Evolutionary conservation across 148 eudicot genomes (phyloP).

Genomic region (Persicaria tinctoria): DNA sequence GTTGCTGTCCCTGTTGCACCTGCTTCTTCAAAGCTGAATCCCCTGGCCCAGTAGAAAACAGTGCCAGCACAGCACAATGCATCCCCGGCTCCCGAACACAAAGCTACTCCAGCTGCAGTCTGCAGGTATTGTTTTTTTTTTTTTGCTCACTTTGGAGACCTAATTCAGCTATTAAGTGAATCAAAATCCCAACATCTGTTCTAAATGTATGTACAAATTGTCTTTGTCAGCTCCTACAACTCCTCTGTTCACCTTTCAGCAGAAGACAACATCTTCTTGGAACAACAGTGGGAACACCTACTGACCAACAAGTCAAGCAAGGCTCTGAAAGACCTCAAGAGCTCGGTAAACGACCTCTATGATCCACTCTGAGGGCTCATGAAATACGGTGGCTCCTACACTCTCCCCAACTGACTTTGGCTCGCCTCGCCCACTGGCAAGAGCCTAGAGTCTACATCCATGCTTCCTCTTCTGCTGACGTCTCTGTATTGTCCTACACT

Average conservation of each 20-base stretch:
- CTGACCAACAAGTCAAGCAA: constrained; percentile 79
- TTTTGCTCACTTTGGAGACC: background rate
- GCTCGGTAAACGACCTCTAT: constrained; percentile 56
- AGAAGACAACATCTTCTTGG: constrained; percentile 68
- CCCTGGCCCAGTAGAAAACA: constrained; percentile 17
- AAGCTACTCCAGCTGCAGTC: background rate
- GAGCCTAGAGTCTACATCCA: constrained; percentile 83
- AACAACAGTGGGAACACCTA: constrained; percentile 42
- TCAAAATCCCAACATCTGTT: background rate
- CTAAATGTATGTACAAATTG: background rate
- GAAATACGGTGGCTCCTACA: constrained; percentile 39
- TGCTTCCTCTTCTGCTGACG: constrained; percentile 53
- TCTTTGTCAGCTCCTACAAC: constrained; percentile 34
- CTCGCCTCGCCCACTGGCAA: constrained; percentile 54
- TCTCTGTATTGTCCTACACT: constrained; percentile 60
- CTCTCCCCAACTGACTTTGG: constrained; percentile 54
- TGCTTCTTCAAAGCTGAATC: background rate
- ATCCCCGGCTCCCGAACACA: constrained; percentile 16
- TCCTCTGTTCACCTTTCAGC: constrained; percentile 40
- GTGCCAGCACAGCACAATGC: constrained; percentile 28
- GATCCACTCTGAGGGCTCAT: constrained; percentile 91
- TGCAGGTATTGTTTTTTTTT: constrained; percentile 32
- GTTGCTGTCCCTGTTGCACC: background rate
- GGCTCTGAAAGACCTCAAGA: constrained; percentile 50
- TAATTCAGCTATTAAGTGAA: too few species aligned